A percentile compares a stretch with the other conserved stretches of the same genome.
Evolutionary conservation across 2,329 filamentous ascomycete genomes (phyloP).

Genomic region (Colletotrichum noveboracense): DNA sequence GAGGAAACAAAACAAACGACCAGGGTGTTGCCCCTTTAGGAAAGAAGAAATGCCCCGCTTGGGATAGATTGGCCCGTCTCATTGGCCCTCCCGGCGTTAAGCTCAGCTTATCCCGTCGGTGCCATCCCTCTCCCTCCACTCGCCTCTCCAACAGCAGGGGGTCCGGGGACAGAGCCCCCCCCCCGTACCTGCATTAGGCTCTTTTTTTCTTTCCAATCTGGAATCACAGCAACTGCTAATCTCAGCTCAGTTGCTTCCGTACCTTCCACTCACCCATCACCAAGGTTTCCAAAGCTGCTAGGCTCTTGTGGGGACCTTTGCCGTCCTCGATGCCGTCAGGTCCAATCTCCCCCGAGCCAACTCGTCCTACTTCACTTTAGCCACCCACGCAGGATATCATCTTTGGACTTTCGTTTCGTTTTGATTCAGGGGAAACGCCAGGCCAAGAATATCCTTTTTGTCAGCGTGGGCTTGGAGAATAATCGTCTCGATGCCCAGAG

Average conservation of each 20-base stretch:
- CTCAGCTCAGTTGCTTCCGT: background rate
- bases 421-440: background rate
- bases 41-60: background rate
- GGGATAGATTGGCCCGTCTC: background rate
- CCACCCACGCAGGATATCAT: background rate
- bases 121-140: background rate
- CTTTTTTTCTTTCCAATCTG: background rate
- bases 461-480: background rate
- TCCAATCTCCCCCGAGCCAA: background rate
- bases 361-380: background rate
- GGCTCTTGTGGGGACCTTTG: background rate
- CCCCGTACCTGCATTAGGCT: conserved; percentile 15
- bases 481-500: background rate
- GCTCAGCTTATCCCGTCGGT: conserved; percentile 3
- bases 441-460: background rate
- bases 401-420: background rate
- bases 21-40: background rate
- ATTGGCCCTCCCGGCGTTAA: conserved; percentile 2
- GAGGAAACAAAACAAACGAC: conserved; percentile 7
- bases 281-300: background rate
- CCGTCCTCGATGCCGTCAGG: background rate
- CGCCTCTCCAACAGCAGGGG: background rate
- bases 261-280: background rate
- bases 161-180: background rate
- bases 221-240: background rate